Evolutionary conservation across 176 grass and related monocot genomes (phyloP), one percentile per base, ranked within the genome.

Genomic region (Secale cereale): DNA sequence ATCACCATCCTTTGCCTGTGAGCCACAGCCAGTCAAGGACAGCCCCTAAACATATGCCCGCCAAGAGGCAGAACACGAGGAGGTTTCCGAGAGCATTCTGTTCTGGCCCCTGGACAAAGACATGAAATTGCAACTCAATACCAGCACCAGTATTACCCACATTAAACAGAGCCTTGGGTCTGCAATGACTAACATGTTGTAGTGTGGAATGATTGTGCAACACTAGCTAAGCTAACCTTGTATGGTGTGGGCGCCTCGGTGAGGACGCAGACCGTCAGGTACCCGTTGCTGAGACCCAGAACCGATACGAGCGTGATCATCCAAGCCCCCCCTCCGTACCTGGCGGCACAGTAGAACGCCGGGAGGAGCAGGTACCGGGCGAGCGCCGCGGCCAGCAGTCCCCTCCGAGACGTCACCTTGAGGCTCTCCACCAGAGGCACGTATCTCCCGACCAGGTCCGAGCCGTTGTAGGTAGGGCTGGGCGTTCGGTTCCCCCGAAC

Each of bases 51-150:
- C 78, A 95, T 79, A 95, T 91, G 37, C 93, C 93, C 20, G 83
- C 76, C 65, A 92, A 81, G 57, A 91, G 83, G 74, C 35, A 91
- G 26, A 91, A 25, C 65, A 90, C 94, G 41, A 95, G 73, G 68
- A 92, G 54, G 85, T 95, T 95, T 29, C 94, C 94, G 15, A 91
- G 41, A 57, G 94, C 91, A 95, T 95, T 95, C 60, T 95, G 88
- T 69, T 95, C 94, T 8, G 94, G 91, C 48, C 79, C 94, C 91
- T 95, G 78, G 22, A 85, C 33, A 79, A 87, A 59, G 1, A 80
- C 46, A 81, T 0, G 20, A 35, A 48, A 5, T 25, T 7, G 7
- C 20, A 40, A 59, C 7, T 17, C 17, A n/a, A n/a, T n/a, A n/a
- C n/a, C n/a, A n/a, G n/a, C n/a, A n/a, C n/a, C n/a, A n/a, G n/a